Evolutionary conservation across 2,329 filamentous ascomycete genomes (phyloP).

Genomic region (Cercospora canescens): DNA sequence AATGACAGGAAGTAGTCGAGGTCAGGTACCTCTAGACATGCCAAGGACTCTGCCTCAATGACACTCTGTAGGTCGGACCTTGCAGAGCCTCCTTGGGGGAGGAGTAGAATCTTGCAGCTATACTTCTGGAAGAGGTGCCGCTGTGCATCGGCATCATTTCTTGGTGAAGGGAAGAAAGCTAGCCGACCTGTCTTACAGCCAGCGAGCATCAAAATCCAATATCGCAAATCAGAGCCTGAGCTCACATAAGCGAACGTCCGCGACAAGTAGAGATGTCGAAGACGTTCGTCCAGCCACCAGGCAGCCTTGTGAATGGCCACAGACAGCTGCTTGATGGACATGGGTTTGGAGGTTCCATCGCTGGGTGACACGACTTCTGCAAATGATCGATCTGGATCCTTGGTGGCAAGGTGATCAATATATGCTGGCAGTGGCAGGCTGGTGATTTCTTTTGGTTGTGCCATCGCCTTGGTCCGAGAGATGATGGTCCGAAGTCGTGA

Average conservation of each 20-base stretch:
- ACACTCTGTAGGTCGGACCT: conserved; percentile 4
- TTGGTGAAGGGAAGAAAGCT: conserved; percentile 21
- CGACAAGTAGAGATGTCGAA: conserved; percentile 9
- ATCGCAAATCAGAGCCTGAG: conserved; percentile 14
- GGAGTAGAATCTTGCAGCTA: conserved; percentile 14
- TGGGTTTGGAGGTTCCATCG: neutral
- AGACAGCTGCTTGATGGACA: conserved; percentile 12
- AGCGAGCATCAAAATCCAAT: conserved; percentile 17
- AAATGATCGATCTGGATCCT: conserved; percentile 6
- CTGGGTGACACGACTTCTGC: neutral
- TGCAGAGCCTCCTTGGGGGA: conserved; percentile 3
- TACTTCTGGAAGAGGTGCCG: conserved; percentile 18
- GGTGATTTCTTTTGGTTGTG: conserved; percentile 1
- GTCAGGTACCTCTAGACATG: conserved; percentile 12
- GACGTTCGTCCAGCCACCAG: conserved; percentile 20
- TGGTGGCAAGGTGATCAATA: conserved; percentile 7
- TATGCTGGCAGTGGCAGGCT: conserved; percentile 11
- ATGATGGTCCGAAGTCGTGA: conserved; percentile 9
- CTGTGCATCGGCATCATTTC: conserved; percentile 16
- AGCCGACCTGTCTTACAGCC: conserved; percentile 17
- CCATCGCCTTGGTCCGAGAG: conserved; percentile 5
- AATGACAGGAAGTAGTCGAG: conserved; percentile 17
- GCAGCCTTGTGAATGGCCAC: conserved; percentile 17
- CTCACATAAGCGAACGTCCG: conserved; percentile 12
- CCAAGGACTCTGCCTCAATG: conserved; percentile 13